phyloP scores from a whole-genome alignment of 257 asterid genomes.

The Przewalskia tangutica region DNA sequence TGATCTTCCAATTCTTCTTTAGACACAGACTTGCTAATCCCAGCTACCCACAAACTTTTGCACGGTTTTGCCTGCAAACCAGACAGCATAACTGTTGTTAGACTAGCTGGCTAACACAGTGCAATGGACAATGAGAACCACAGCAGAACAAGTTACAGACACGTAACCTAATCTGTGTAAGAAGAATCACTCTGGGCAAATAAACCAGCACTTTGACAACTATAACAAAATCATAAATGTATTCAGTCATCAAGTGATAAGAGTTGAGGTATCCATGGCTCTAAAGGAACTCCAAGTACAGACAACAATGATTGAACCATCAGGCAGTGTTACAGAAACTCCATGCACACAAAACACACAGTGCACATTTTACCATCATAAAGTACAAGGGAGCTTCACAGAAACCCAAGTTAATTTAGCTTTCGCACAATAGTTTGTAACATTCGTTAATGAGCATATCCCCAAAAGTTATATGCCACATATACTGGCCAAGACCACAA shows the following conservation, averaged over 20 bases:
- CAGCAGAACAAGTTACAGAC: not conserved
- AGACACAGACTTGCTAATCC: constrained; percentile 61
- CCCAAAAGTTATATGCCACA: not conserved
- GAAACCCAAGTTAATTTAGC: not conserved
- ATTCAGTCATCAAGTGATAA: not conserved
- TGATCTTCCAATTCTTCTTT: constrained; percentile 82
- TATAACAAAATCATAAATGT: not conserved
- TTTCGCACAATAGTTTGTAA: not conserved
- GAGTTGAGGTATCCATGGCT: not conserved
- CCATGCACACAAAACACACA: not conserved
- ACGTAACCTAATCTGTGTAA: not conserved
- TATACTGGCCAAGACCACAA: not conserved
- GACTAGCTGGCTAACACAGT: constrained; percentile 3
- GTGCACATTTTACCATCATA: not conserved
- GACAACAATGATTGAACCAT: not conserved
- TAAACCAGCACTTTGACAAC: constrained; percentile 1
- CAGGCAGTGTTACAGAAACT: not conserved
- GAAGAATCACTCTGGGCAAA: not conserved
- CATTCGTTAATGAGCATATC: not conserved
- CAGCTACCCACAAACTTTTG: constrained; percentile 94
- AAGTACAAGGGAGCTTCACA: not conserved
- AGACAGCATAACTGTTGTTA: constrained; percentile 4
- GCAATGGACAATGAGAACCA: not conserved
- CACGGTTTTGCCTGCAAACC: constrained; percentile 83
- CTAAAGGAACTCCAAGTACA: not conserved